Percentiles rank a stretch among this genome's conserved stretches.
phyloP scores from a whole-genome alignment of 441 rosid species.

The Arabidopsis lyrata region DNA sequence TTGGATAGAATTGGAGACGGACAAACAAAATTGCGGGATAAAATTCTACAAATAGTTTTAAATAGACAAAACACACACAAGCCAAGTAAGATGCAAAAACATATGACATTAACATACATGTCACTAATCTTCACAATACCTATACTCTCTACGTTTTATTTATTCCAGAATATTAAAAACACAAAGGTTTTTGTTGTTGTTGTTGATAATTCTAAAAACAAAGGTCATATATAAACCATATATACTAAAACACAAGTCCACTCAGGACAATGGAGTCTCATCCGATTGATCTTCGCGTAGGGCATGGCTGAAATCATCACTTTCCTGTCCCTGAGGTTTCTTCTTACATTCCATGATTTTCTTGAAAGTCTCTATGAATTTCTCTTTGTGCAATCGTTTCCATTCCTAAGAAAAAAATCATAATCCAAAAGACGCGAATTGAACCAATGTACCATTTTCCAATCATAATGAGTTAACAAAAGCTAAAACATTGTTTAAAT shows the following conservation, averaged over 20 bases:
- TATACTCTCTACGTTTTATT: constrained; percentile 24
- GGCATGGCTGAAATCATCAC: constrained; percentile 42
- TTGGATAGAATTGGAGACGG: not conserved
- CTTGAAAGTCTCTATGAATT: constrained; percentile 58
- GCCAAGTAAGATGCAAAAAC: not conserved
- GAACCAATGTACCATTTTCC: not conserved
- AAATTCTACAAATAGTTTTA: not conserved
- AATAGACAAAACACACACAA: too few relatives aligned
- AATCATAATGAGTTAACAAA: not conserved
- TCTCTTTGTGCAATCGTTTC: constrained; percentile 61
- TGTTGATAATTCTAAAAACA: not conserved
- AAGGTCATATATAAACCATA: constrained; percentile 11
- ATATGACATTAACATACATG: not conserved
- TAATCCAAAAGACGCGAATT: not conserved
- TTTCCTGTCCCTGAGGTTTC: constrained; percentile 63
- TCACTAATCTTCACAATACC: constrained; percentile 6
- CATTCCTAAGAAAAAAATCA: constrained; percentile 61
- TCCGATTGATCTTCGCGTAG: not conserved
- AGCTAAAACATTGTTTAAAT: not conserved
- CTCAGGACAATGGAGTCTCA: constrained; percentile 16
- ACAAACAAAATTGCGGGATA: not conserved
- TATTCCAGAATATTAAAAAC: too few relatives aligned
- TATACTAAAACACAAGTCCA: constrained; percentile 5
- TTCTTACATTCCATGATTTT: constrained; percentile 69
- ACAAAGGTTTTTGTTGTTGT: too few relatives aligned